These are phyloP conservation scores for Daedaleopsis sinensis DNA, from an alignment of 768 basidiomycete species.

Conservation along the genomic window DNA sequence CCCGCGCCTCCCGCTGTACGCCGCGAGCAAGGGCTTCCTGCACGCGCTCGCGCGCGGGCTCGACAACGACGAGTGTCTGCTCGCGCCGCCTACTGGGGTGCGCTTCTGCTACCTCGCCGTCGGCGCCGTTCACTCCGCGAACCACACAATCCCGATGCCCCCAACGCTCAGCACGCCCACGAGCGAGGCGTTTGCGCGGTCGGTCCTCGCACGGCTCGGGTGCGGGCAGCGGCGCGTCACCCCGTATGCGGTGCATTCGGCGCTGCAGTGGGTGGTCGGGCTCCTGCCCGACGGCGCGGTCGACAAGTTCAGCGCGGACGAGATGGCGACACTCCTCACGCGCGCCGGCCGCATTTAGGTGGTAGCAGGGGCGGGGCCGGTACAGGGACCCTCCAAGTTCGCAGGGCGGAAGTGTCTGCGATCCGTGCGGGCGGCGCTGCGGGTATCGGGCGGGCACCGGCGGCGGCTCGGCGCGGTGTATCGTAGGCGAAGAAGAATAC, in stretches of 20 bases:
- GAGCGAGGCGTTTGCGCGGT: constrained; percentile 24
- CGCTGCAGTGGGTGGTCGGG: constrained; percentile 12
- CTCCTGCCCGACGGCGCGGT: constrained; percentile 12
- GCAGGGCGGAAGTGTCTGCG: too few relatives aligned
- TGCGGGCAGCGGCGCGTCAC: constrained; percentile 23
- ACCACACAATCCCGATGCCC: constrained; percentile 5
- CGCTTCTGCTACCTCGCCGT: constrained; percentile 27
- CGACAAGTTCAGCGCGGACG: constrained; percentile 13
- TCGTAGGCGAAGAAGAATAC: too few relatives aligned
- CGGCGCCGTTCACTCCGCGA: constrained; percentile 25
- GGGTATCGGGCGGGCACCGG: too few relatives aligned
- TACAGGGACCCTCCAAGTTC: too few relatives aligned
- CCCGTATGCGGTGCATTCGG: constrained; percentile 27
- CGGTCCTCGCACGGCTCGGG: constrained; percentile 24
- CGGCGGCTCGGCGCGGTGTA: too few relatives aligned
- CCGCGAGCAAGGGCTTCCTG: constrained; percentile 30
- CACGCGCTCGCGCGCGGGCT: constrained; percentile 23
- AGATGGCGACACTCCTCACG: constrained; percentile 11
- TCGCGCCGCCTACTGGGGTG: constrained; percentile 21
- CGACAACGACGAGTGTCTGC: constrained; percentile 28
- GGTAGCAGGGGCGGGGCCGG: too few relatives aligned
- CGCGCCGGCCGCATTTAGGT: too few relatives aligned
- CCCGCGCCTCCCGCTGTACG: constrained; percentile 28
- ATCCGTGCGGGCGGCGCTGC: too few relatives aligned
- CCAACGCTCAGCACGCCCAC: constrained; percentile 14